Evolutionary conservation across 2,329 filamentous ascomycete genomes (phyloP), one percentile per base, ranked within the genome.

Genomic region (Pseudogymnoascus sp.): DNA sequence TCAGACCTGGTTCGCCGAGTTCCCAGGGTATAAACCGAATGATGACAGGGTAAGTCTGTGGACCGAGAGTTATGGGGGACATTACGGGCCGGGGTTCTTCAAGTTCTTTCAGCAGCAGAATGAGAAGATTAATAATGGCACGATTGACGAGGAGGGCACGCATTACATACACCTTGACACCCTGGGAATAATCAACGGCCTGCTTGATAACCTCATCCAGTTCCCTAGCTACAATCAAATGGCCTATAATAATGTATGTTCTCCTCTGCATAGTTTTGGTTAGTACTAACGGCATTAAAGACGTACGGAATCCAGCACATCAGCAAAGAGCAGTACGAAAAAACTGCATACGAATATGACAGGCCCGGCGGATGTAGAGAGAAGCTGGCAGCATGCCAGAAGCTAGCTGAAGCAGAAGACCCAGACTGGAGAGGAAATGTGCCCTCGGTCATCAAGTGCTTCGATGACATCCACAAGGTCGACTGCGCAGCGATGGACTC

Each of bases 141-240:
- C 77, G 1, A 65, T 83, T 2, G 70, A 78, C 5, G 73, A 70
- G 11, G 78, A 80, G 62, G 76, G 74, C 31, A 84, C 81, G 1
- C 74, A 85, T 5, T 78, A 82, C 28, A 80, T 88, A 59, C 78
- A 81, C 62, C 76, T 91, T 5, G 76, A 77, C 16, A 82, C 86
- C 0, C 72, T 91, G 0, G 87, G 87, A 23, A 87, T 91, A 64
- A 77, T 89, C 64, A 89, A 90, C 70, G 88, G 86, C 11, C 81
- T 85, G 63, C 75, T 90, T 28, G 89, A 91, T 68, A 76, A 80
- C 65, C 69, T 83, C 14, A 76, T 83, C 1, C 83, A 89, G 71
- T 75, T 76, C 25, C 18, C 50, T 16, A 56, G 53, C 18, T 70
- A 68, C 47, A 40, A 61, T 42, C 61, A 69, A 35, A 66, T 67